A percentile compares a stretch with the other conserved stretches of the same genome.
Evolutionary conservation across 768 basidiomycete genomes (phyloP).

Genomic region (Amanita rimosa): DNA sequence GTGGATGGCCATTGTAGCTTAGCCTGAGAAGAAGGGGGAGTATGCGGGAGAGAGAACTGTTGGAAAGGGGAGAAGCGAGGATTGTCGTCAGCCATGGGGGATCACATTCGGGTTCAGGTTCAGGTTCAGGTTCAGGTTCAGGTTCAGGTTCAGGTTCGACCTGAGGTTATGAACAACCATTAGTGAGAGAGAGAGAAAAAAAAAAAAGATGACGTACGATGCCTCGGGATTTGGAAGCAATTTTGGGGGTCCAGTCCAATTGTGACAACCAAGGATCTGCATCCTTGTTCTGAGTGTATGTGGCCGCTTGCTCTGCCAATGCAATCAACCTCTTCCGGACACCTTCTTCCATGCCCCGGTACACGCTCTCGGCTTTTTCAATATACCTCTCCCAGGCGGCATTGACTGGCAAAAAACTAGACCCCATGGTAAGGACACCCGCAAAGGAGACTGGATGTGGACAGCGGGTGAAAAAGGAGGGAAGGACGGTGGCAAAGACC

Average conservation of each 20-base stretch:
- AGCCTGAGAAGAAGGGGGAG: conserved; percentile 61
- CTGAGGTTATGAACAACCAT: not conserved
- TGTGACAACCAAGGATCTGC: conserved; percentile 72
- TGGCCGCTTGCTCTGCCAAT: conserved; percentile 39
- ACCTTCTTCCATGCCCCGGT: conserved; percentile 58
- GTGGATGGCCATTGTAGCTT: conserved; percentile 47
- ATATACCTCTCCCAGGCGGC: conserved; percentile 83
- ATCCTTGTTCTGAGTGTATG: too few species aligned
- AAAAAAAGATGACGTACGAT: too few species aligned
- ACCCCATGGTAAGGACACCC: conserved; percentile 86
- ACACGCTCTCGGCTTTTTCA: conserved; percentile 64
- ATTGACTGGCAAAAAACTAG: conserved; percentile 84
- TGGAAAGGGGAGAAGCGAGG: conserved; percentile 27
- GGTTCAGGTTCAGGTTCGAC: not conserved
- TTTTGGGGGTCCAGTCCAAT: conserved; percentile 92
- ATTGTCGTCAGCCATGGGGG: conserved; percentile 38
- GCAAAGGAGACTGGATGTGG: conserved; percentile 91
- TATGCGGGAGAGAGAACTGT: conserved; percentile 33
- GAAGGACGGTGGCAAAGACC: conserved; percentile 68
- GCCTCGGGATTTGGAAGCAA: conserved; percentile 58
- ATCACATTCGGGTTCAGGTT: not conserved
- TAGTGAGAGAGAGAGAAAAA: not conserved
- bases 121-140: too few species aligned
- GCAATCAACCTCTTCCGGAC: conserved; percentile 63
- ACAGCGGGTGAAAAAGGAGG: conserved; percentile 72